A percentile compares a stretch with the other conserved stretches of the same genome.
phyloP scores from a whole-genome alignment of 805 yeast species.

The Ogataea allantospora region DNA sequence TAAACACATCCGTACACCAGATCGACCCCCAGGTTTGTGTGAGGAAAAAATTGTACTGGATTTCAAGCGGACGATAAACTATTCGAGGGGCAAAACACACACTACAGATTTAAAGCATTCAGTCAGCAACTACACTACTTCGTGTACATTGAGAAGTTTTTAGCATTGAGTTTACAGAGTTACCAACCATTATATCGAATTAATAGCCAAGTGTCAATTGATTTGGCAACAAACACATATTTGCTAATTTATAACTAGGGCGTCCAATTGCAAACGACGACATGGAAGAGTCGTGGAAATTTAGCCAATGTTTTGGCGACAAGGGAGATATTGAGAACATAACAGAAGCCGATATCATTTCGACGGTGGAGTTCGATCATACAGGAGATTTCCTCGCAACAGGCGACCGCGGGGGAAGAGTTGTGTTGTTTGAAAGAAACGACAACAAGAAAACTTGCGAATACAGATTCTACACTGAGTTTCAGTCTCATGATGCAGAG shows the following conservation, averaged over 20 bases:
- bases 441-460: slow-evolving; percentile 77
- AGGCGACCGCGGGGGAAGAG: slow-evolving; percentile 98
- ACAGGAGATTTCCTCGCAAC: slow-evolving; percentile 95
- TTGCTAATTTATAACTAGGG: slow-evolving; percentile 7
- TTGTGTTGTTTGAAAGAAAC: slow-evolving; percentile 90
- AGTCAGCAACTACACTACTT: slow-evolving; percentile 2
- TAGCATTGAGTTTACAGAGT: slow-evolving; percentile 1
- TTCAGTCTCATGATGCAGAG: slow-evolving; percentile 98
- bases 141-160: not conserved
- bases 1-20: slow-evolving; percentile 13
- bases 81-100: slow-evolving; percentile 11
- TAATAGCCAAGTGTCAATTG: slow-evolving; percentile 5
- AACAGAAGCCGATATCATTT: slow-evolving; percentile 95
- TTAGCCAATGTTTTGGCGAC: slow-evolving; percentile 98
- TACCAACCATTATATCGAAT: not conserved
- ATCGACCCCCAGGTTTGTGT: slow-evolving; percentile 3
- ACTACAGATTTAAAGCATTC: slow-evolving; percentile 3
- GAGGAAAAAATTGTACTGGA: slow-evolving; percentile 11
- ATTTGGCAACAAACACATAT: slow-evolving; percentile 2
- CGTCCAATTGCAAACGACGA: slow-evolving; percentile 1
- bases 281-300: slow-evolving; percentile 61
- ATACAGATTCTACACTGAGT: slow-evolving; percentile 93
- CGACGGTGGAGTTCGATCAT: slow-evolving; percentile 94
- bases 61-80: slow-evolving; percentile 11
- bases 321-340: slow-evolving; percentile 94